Percentiles rank a stretch among this genome's conserved stretches.
These are phyloP conservation scores for Didymella segeticola DNA, from an alignment of 2,329 filamentous ascomycete species.

Conservation along the genomic window DNA sequence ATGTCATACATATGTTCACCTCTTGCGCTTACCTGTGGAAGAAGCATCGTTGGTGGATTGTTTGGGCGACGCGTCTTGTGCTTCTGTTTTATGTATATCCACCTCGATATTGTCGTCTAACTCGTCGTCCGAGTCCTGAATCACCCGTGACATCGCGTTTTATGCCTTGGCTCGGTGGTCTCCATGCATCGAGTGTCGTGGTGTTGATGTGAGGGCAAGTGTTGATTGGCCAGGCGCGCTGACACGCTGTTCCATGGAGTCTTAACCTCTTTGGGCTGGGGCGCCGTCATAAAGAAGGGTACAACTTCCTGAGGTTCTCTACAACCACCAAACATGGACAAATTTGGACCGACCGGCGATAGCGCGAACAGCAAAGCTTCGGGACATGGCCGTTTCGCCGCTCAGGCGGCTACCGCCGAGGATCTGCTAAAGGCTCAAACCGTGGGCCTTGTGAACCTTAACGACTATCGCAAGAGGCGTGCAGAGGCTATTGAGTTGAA, in stretches of 20 bases:
- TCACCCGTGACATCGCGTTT: slow-evolving; percentile 33
- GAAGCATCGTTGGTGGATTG: slow-evolving; percentile 11
- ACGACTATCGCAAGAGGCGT: slow-evolving; percentile 94
- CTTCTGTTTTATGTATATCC: slow-evolving; percentile 17
- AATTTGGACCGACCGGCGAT: slow-evolving; percentile 22
- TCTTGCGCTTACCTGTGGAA: slow-evolving; percentile 9
- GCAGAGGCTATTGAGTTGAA: slow-evolving; percentile 93
- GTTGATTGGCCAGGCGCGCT: slow-evolving; percentile 19
- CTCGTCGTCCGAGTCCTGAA: slow-evolving; percentile 49
- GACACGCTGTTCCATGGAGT: slow-evolving; percentile 35
- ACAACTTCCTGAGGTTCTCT: neutral
- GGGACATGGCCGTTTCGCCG: slow-evolving; percentile 69
- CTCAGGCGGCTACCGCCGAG: slow-evolving; percentile 77
- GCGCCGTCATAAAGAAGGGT: neutral
- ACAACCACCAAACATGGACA: slow-evolving; percentile 34
- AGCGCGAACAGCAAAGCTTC: slow-evolving; percentile 27
- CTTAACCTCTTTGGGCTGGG: slow-evolving; percentile 18
- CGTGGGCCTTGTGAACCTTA: slow-evolving; percentile 88
- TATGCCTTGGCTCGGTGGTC: neutral
- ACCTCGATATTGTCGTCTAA: slow-evolving; percentile 39
- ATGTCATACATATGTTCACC: no score
- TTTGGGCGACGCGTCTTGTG: slow-evolving; percentile 25
- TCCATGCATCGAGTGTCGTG: neutral
- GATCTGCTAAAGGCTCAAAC: slow-evolving; percentile 85
- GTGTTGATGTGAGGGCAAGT: neutral